Evolutionary conservation across 495 filamentous ascomycete species (phyloP).

Genomic region (Daldinia decipiens): DNA sequence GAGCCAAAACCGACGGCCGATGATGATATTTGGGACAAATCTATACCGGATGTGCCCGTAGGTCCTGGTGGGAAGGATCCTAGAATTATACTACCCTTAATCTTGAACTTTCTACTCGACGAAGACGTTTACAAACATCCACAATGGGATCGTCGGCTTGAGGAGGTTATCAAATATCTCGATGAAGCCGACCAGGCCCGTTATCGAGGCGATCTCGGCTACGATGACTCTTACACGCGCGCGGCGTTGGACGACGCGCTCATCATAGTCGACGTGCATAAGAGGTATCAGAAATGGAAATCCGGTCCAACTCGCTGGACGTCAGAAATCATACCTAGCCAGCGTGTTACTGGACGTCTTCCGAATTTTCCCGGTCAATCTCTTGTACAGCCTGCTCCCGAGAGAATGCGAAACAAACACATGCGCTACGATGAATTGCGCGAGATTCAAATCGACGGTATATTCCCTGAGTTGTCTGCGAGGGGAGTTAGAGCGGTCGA

Average conservation of each 20-base stretch:
- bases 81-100: constrained; percentile 20
- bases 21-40: neutral
- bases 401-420: constrained; percentile 32
- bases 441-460: neutral
- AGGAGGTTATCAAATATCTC: constrained; percentile 33
- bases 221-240: constrained; percentile 11
- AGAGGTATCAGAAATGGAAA: constrained; percentile 7
- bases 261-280: constrained; percentile 34
- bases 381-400: constrained; percentile 11
- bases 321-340: constrained; percentile 16
- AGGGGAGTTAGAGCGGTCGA: neutral
- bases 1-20: neutral
- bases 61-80: constrained; percentile 34
- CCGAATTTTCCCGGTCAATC: constrained; percentile 31
- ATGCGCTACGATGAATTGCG: constrained; percentile 27
- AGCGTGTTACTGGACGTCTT: constrained; percentile 30
- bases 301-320: constrained; percentile 35
- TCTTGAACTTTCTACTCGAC: constrained; percentile 39
- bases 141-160: constrained; percentile 21
- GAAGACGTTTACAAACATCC: constrained; percentile 32
- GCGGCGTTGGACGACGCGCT: constrained; percentile 35
- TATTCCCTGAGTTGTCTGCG: constrained; percentile 12
- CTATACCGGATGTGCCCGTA: neutral
- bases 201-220: constrained; percentile 40
- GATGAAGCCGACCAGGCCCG: constrained; percentile 27